phyloP scores from a whole-genome alignment of 768 basidiomycete genomes.

The Podaxis sp. region DNA sequence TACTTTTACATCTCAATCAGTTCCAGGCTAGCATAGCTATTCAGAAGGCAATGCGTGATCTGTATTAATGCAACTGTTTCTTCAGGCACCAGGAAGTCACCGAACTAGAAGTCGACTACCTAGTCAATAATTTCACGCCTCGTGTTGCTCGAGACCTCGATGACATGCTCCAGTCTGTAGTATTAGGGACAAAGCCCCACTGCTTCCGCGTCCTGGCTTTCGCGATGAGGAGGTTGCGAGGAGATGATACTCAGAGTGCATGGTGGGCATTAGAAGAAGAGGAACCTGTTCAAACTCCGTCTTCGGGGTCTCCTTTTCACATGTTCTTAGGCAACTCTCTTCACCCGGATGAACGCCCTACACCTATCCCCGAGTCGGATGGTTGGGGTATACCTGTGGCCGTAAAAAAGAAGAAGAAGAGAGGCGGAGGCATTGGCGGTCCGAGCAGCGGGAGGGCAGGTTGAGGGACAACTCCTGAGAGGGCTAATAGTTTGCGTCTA shows the following conservation, averaged over 20 bases:
- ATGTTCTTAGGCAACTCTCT: too few species aligned
- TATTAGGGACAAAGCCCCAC: not conserved
- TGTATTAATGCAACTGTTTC: not conserved
- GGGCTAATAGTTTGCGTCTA: too few species aligned
- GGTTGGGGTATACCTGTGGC: too few species aligned
- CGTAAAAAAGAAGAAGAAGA: too few species aligned
- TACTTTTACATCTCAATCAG: constrained; percentile 8
- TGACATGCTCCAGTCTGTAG: not conserved
- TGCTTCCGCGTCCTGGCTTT: not conserved
- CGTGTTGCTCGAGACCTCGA: not conserved
- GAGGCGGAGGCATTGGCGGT: too few species aligned
- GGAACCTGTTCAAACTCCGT: too few species aligned
- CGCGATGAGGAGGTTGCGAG: not conserved
- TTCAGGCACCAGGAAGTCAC: not conserved
- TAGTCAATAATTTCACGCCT: not conserved
- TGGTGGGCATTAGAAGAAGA: not conserved
- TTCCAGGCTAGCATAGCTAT: not conserved
- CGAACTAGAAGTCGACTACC: not conserved
- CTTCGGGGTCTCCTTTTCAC: too few species aligned
- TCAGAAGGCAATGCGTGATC: not conserved
- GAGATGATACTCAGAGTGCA: not conserved
- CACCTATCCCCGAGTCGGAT: too few species aligned
- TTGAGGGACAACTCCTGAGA: too few species aligned
- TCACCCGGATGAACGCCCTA: too few species aligned
- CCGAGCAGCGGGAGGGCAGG: too few species aligned